Evolutionary conservation across 768 basidiomycete species (phyloP).

Genomic region (Kwoniella botswanensis): DNA sequence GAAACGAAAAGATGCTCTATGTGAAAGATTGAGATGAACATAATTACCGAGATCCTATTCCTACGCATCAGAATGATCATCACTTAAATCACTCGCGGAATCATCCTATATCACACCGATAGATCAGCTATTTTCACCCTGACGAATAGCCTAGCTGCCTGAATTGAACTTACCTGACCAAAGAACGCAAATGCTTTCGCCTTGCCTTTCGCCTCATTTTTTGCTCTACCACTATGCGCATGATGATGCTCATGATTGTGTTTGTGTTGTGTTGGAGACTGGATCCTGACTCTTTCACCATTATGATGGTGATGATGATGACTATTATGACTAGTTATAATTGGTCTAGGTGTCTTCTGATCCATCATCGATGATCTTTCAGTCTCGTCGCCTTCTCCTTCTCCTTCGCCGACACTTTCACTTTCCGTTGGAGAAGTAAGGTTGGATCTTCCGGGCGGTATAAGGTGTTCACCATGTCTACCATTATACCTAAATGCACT

Average conservation of each 20-base stretch:
- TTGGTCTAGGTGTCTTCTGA: conserved; percentile 19
- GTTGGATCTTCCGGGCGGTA: conserved; percentile 33
- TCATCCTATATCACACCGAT: conserved; percentile 44
- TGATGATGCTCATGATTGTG: conserved; percentile 29
- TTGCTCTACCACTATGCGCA: conserved; percentile 2
- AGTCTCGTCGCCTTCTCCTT: background rate
- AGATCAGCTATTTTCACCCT: background rate
- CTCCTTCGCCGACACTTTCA: background rate
- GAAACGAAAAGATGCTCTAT: no score
- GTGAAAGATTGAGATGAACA: no score
- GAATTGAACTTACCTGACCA: conserved; percentile 50
- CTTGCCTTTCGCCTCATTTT: conserved; percentile 23
- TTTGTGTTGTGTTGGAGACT: background rate
- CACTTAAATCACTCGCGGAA: conserved; percentile 50
- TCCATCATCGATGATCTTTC: conserved; percentile 7
- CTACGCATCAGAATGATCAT: conserved; percentile 39
- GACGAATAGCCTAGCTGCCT: background rate
- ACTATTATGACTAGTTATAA: background rate
- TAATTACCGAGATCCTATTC: background rate
- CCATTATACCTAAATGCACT: conserved; percentile 31
- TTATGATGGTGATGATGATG: background rate
- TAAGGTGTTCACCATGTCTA: conserved; percentile 34
- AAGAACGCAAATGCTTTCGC: conserved; percentile 58
- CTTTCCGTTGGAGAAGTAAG: conserved; percentile 12
- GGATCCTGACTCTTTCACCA: background rate